A percentile compares a stretch with the other conserved stretches of the same genome.
Conservation (phyloP, 495 filamentous ascomycete species). For the Penicillium mononematosum region DNA sequence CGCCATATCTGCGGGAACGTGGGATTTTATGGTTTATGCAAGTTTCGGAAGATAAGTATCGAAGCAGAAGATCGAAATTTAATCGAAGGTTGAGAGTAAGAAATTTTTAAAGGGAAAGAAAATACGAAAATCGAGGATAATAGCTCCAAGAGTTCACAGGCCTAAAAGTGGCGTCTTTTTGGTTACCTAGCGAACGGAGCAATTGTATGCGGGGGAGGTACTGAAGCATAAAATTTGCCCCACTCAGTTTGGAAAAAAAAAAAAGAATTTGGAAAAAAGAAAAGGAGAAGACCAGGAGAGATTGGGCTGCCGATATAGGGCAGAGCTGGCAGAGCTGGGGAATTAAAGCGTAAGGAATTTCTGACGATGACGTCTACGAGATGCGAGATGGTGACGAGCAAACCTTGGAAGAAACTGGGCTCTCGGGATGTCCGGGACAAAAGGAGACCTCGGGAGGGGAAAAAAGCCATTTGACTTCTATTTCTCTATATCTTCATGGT, state of each 20-base stretch:
- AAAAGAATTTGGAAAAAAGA: not conserved
- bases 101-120: conserved; percentile 1
- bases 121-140: conserved; percentile 16
- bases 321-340: not conserved
- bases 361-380: conserved; percentile 13
- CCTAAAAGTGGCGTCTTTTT: conserved; percentile 15
- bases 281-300: conserved; percentile 8
- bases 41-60: conserved; percentile 7
- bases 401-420: not conserved
- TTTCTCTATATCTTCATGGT: not conserved
- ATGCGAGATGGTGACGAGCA: conserved; percentile 5
- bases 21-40: conserved; percentile 14
- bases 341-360: not conserved
- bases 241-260: conserved; percentile 11
- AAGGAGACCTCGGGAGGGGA: not conserved
- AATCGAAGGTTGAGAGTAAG: too few species aligned
- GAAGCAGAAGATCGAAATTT: not conserved
- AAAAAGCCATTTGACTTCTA: not conserved
- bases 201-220: conserved; percentile 22
- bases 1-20: conserved; percentile 37
- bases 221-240: conserved; percentile 16
- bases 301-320: conserved; percentile 10
- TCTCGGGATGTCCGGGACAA: conserved; percentile 7
- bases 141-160: not conserved
- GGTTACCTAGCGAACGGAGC: conserved; percentile 34